Evolutionary conservation across 257 asterid species (phyloP), one percentile per base, ranked within the genome.

Genomic region (Solanum ossicruentum): DNA sequence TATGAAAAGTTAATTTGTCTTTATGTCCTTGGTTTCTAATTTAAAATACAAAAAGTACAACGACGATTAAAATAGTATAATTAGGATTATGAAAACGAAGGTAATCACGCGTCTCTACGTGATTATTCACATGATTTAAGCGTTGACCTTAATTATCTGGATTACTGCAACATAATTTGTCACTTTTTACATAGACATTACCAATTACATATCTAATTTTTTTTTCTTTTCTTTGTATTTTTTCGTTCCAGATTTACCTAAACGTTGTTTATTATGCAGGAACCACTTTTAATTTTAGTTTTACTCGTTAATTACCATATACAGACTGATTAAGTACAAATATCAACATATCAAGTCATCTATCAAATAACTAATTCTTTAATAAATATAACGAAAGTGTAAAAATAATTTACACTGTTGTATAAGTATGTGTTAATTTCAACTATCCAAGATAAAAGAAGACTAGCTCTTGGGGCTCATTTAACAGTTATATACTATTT

Each of bases 121-220:
- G 92, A 87, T 63, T 49, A 83, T 87, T 43, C 61, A 32, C 80
- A 54, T 60, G 5, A 36, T 21, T 21, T 84, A 63, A 84, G 47
- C 45, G 85, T 88, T 85, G 89, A 84, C 85, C 43, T 73, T 49
- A 84, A 84, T 43, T 6, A 43, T 83, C 86, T 75, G 23, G 1
- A 75, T 23, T 23, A 13, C 17, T 13, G 63, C 3, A 49, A 49
- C 58, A 49, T 23, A 36, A 51, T 51, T 26, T 1, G 3, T 77
- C 47, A 51, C 81, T 13, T 73, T 77, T 52, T 51, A 16, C 82
- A 77, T 51, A 23, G 16, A 4, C 26, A 16, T 77, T 26, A 77
- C 26, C 41, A 21, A 47, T 49, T 47, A 4, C 23, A 13, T 47
- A 75, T 21, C 81, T 57, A 45, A 41, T 23, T 67, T 10, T 7